Evolutionary conservation across 129 eudicot genomes (phyloP).

Genomic region (Pittosporum tobira): DNA sequence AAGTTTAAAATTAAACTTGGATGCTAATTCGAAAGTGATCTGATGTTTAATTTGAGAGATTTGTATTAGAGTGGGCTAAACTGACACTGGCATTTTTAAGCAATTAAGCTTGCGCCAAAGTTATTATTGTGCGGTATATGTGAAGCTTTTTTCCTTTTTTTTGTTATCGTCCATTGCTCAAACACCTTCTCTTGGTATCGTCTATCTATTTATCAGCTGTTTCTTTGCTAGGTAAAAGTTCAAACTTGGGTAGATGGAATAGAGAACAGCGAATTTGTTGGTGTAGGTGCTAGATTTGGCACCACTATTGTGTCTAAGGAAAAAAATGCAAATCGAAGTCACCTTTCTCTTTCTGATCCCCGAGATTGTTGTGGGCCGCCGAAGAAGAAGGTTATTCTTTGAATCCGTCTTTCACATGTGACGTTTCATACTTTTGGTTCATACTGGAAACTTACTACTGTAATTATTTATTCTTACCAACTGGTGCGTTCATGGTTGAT

Average conservation of each 20-base stretch:
- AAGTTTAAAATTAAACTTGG: neutral
- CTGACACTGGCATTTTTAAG: neutral
- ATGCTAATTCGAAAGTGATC: neutral
- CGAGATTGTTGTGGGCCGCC: constrained; percentile 76
- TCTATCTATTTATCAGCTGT: constrained; percentile 3
- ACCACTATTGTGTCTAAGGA: constrained; percentile 68
- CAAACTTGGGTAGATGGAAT: constrained; percentile 78
- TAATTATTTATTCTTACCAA: neutral
- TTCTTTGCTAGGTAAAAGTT: constrained; percentile 61
- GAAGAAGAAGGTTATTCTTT: constrained; percentile 44
- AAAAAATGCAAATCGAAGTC: constrained; percentile 65
- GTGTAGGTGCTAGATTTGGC: constrained; percentile 94
- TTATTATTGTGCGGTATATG: neutral
- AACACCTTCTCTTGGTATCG: neutral
- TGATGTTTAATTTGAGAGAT: neutral
- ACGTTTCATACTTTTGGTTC: too few species aligned
- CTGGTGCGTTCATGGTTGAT: constrained; percentile 7
- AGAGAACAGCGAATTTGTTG: constrained; percentile 62
- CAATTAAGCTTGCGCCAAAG: neutral
- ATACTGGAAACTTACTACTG: neutral
- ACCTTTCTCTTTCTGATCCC: constrained; percentile 59
- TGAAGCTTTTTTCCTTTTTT: neutral
- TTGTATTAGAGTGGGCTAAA: neutral
- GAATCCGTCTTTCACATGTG: too few species aligned
- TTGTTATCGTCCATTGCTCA: neutral